These are phyloP conservation scores for Triticum timopheevii DNA, from an alignment of 176 grass and related monocot species.

Conservation along the genomic window DNA sequence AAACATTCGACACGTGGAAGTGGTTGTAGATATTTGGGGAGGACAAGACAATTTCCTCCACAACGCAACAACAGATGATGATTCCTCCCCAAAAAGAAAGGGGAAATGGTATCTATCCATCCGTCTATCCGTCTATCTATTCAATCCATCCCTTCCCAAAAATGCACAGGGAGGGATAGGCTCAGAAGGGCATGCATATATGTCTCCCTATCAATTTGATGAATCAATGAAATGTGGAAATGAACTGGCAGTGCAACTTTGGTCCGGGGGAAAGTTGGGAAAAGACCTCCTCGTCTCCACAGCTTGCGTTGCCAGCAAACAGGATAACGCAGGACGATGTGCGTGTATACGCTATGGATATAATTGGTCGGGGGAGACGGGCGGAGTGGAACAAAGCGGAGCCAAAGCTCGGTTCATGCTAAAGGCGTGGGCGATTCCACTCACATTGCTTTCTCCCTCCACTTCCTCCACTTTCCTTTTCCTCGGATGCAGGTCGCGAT, in stretches of 20 bases:
- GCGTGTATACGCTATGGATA: neutral
- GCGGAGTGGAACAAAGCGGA: neutral
- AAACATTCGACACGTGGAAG: neutral
- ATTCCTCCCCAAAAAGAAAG: conserved; percentile 15
- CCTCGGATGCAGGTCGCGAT: too few species aligned
- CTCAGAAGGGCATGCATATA: neutral
- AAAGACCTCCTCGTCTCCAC: neutral
- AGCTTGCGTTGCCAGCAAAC: neutral
- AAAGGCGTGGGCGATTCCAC: conserved; percentile 32
- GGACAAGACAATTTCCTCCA: conserved; percentile 18
- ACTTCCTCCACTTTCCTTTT: neutral
- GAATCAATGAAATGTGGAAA: neutral
- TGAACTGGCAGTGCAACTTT: neutral
- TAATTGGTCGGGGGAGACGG: neutral
- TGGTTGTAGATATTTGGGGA: neutral
- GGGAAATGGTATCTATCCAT: conserved; percentile 6
- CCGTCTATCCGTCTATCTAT: neutral
- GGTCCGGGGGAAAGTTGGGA: neutral
- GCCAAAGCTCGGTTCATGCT: neutral
- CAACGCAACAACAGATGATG: neutral
- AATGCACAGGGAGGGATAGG: neutral
- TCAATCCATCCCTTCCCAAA: neutral
- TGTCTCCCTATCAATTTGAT: conserved; percentile 1
- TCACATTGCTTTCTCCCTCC: conserved; percentile 34
- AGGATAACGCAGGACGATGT: conserved; percentile 5